These are phyloP conservation scores for Trypanosoma caninum DNA, from an alignment of 208 protist genomes.

Conservation along the genomic window DNA sequence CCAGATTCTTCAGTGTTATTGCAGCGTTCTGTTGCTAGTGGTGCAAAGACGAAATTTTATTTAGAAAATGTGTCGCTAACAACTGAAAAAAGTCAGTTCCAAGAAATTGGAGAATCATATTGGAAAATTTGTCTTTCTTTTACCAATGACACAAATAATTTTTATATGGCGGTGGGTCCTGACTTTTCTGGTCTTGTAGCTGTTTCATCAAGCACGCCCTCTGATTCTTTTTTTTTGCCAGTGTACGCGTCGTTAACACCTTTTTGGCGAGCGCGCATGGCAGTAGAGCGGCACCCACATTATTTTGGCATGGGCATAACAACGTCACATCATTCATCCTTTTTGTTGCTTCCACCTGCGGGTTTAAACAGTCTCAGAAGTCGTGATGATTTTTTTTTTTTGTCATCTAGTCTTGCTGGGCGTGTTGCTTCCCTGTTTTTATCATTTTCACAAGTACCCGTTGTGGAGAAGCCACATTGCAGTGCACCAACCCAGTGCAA, in stretches of 20 bases:
- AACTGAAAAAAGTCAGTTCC: too few relatives aligned
- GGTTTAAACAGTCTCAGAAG: background rate
- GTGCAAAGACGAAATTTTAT: background rate
- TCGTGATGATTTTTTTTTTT: background rate
- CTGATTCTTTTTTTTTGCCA: background rate
- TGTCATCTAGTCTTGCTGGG: background rate
- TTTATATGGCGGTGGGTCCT: background rate
- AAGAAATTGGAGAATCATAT: background rate
- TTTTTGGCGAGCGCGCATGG: background rate
- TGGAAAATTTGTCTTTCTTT: background rate
- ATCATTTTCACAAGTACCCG: background rate
- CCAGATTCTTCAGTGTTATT: background rate
- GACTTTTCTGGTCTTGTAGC: background rate
- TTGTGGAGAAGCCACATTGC: background rate
- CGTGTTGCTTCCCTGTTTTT: background rate
- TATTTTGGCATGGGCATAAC: background rate
- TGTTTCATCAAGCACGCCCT: background rate
- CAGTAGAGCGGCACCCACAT: background rate
- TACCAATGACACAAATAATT: background rate
- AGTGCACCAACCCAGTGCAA: background rate
- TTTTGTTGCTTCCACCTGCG: background rate
- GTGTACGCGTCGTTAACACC: constrained; percentile 4
- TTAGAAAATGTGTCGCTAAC: background rate
- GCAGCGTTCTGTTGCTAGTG: background rate
- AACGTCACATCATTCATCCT: background rate